phyloP scores from a whole-genome alignment of 2,329 filamentous ascomycete genomes.

The Pseudogymnoascus sp. region DNA sequence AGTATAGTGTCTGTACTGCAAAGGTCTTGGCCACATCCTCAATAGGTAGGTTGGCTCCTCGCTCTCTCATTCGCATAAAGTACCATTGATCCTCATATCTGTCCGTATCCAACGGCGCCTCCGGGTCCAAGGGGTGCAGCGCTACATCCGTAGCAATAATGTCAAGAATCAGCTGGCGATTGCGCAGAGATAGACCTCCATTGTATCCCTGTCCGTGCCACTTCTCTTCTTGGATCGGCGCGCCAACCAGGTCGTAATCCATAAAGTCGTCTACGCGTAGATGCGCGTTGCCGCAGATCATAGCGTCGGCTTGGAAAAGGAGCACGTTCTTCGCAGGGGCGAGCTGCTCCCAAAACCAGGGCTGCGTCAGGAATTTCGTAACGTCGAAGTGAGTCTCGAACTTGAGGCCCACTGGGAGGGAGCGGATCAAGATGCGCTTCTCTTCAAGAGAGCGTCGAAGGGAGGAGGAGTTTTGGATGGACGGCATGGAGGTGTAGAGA shows the following conservation, averaged over 20 bases:
- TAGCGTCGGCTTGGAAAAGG: constrained; percentile 26
- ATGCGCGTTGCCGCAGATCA: constrained; percentile 23
- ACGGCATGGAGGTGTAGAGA: constrained; percentile 28
- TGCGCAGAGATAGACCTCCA: constrained; percentile 27
- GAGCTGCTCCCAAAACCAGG: constrained; percentile 28
- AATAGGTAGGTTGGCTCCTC: constrained; percentile 17
- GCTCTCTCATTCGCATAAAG: constrained; percentile 20
- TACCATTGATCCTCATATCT: constrained; percentile 24
- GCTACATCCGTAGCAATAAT: constrained; percentile 13
- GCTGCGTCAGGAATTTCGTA: constrained; percentile 26
- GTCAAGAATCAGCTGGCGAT: constrained; percentile 24
- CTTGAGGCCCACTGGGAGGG: constrained; percentile 26
- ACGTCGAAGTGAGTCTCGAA: constrained; percentile 29
- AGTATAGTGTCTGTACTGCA: constrained; percentile 15
- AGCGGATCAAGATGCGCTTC: constrained; percentile 27
- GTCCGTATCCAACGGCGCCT: constrained; percentile 17
- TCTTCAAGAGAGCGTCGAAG: constrained; percentile 27
- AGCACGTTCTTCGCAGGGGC: constrained; percentile 26
- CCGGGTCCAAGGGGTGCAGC: constrained; percentile 18
- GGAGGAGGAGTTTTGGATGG: constrained; percentile 20
- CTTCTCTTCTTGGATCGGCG: constrained; percentile 23
- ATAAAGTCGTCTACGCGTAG: constrained; percentile 23
- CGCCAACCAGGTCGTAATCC: constrained; percentile 28
- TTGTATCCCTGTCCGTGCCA: constrained; percentile 21
- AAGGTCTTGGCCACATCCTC: constrained; percentile 16